Evolutionary conservation across 768 basidiomycete species (phyloP), one percentile per base, ranked within the genome.

Genomic region (Hericium rajendrae): DNA sequence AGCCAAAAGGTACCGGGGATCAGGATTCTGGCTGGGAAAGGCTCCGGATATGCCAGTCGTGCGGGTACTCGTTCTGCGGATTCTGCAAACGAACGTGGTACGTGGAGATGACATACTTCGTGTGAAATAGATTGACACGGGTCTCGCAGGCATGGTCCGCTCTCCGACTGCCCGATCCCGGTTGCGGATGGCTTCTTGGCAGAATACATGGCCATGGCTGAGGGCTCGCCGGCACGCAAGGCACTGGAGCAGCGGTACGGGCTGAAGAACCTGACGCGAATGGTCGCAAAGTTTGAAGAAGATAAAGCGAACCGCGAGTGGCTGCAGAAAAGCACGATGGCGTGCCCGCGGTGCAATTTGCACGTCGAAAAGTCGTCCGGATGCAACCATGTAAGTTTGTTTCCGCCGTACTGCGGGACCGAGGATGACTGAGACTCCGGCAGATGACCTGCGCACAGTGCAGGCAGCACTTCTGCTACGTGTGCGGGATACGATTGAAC

Each of bases 361-460:
- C 74, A 79, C 58, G 85, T 93, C 11, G 86, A 90, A 71, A 90
- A 91, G 71, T 79, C 76, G 16, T 62, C 77, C 58, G 92, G 92
- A 2, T 94, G 93, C 71, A 94, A 94, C 69, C 93, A 95, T 72
- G 91, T 92, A 61, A 59, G 70, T 65, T 4, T 46, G 40, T 38
- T 38, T 20, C 48, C 38, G 24, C 39, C 39, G 3, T 32, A 32
- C 48, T 32, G 26, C 16, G 26, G 4, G 39, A 9, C 6, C 41
- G 37, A 38, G 15, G 48, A 39, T 49, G 40, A 53, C 13, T 28
- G 26, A 49, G 61, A 12, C 39, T 55, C 60, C 22, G 62, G 26
- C 59, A 89, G 88, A 90, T 90, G 88, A 86, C 80, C 6, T 91
- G 86, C 64, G 70, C 74, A n/a, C 85, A 82, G 62, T 93, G 91